Conservation (phyloP, 768 basidiomycete genomes). For the Gymnopilus dilepis region DNA sequence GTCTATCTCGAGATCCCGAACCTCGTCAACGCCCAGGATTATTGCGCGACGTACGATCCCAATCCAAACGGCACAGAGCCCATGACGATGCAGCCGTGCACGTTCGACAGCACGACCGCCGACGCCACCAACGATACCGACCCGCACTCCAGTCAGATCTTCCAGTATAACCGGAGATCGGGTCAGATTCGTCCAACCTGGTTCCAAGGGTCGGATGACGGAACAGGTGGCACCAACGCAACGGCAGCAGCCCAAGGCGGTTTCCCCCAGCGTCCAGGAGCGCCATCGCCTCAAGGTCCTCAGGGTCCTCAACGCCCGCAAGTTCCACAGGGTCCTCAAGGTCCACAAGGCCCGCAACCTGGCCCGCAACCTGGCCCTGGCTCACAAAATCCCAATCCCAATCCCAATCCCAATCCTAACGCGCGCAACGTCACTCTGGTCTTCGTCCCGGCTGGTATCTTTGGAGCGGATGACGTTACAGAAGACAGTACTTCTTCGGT, state of each 20-base stretch:
- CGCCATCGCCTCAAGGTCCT: neutral
- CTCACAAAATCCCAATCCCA: slow-evolving; percentile 5
- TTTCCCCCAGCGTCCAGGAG: neutral
- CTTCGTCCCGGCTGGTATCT: slow-evolving; percentile 44
- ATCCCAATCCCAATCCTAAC: slow-evolving; percentile 19
- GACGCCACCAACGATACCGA: slow-evolving; percentile 1
- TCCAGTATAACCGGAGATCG: slow-evolving; percentile 55
- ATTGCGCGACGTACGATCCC: slow-evolving; percentile 69
- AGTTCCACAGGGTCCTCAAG: neutral
- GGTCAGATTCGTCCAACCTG: slow-evolving; percentile 62
- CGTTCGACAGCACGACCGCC: slow-evolving; percentile 14
- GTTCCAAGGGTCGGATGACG: slow-evolving; percentile 35
- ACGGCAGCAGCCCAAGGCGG: slow-evolving; percentile 6
- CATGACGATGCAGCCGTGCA: slow-evolving; percentile 55
- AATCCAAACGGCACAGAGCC: slow-evolving; percentile 52
- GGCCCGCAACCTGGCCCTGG: neutral
- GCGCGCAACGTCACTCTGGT: slow-evolving; percentile 57
- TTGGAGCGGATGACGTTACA: slow-evolving; percentile 25
- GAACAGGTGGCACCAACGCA: slow-evolving; percentile 19
- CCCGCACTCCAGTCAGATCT: slow-evolving; percentile 56
- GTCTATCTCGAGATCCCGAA: slow-evolving; percentile 47
- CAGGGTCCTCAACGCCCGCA: neutral
- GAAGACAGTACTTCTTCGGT: slow-evolving; percentile 13
- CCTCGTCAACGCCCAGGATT: slow-evolving; percentile 39
- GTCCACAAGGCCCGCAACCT: neutral